A percentile compares a stretch with the other conserved stretches of the same genome.
Evolutionary conservation across 371 early-diverging fungal genomes (phyloP).

Genomic region (Fennellomyces sp.): DNA sequence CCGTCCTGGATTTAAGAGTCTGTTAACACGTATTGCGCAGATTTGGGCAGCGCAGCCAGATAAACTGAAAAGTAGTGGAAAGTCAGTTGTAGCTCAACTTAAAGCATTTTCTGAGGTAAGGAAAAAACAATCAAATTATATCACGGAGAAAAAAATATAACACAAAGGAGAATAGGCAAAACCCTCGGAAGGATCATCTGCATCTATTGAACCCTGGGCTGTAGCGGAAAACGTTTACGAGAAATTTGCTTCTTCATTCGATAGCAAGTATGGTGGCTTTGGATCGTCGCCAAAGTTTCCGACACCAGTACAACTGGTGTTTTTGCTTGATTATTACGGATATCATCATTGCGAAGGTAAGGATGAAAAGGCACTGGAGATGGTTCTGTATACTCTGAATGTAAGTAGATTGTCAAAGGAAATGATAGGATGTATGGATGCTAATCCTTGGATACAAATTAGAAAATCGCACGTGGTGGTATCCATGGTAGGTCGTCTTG

Average conservation of each 20-base stretch:
- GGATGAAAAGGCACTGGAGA: constrained; percentile 50
- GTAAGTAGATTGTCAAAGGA: constrained; percentile 21
- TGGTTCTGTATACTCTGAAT: constrained; percentile 61
- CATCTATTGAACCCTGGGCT: constrained; percentile 12
- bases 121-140: too few relatives aligned
- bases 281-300: constrained; percentile 70
- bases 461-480: constrained; percentile 61
- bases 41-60: constrained; percentile 46
- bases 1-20: constrained; percentile 54
- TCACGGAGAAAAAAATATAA: too few relatives aligned
- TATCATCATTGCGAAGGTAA: constrained; percentile 24
- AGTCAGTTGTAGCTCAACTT: constrained; percentile 44
- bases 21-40: constrained; percentile 46
- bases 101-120: constrained; percentile 36
- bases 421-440: neutral
- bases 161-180: constrained; percentile 15
- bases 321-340: constrained; percentile 55
- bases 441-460: neutral
- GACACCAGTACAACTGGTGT: constrained; percentile 61
- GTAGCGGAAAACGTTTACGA: constrained; percentile 35
- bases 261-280: constrained; percentile 61
- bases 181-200: constrained; percentile 13
- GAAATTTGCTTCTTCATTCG: constrained; percentile 48
- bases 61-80: constrained; percentile 41
- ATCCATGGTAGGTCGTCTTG: constrained; percentile 70